Evolutionary conservation across 768 basidiomycete genomes (phyloP).

Genomic region (Lentinula sp.): DNA sequence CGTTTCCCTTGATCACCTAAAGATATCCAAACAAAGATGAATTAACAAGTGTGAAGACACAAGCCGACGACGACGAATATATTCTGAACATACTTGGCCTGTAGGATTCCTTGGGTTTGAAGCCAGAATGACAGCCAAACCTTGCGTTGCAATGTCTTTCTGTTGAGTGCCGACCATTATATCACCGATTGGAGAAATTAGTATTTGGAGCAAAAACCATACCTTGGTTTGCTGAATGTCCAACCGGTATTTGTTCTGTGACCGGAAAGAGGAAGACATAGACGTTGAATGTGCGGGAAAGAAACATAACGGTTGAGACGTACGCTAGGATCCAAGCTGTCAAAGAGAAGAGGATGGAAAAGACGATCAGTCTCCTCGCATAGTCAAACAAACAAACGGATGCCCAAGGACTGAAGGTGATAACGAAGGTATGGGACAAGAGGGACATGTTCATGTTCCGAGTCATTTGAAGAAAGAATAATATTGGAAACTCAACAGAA

Average conservation of each 20-base stretch:
- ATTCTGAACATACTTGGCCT: slow-evolving; percentile 57
- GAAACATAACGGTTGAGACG: background rate
- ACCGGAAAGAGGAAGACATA: too few species aligned
- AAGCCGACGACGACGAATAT: background rate
- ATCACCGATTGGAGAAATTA: background rate
- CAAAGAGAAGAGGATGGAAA: too few species aligned
- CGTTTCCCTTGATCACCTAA: slow-evolving; percentile 63
- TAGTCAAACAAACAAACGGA: background rate
- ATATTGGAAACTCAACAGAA: too few species aligned
- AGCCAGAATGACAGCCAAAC: slow-evolving; percentile 77
- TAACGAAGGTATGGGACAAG: too few species aligned
- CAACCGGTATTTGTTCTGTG: slow-evolving; percentile 61
- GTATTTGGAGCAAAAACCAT: slow-evolving; percentile 32
- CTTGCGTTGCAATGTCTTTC: slow-evolving; percentile 80
- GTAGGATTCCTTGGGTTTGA: slow-evolving; percentile 98
- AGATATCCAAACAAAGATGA: background rate
- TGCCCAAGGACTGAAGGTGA: too few species aligned
- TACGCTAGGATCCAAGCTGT: slow-evolving; percentile 1
- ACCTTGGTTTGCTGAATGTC: slow-evolving; percentile 79
- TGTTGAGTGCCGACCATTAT: slow-evolving; percentile 15
- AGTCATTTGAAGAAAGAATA: too few species aligned
- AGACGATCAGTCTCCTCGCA: background rate
- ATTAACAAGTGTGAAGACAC: background rate
- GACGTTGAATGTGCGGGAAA: background rate
- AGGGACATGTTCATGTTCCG: too few species aligned